phyloP scores from a whole-genome alignment of 371 early-diverging fungal genomes.

The Syncephalastrum monosporum region DNA sequence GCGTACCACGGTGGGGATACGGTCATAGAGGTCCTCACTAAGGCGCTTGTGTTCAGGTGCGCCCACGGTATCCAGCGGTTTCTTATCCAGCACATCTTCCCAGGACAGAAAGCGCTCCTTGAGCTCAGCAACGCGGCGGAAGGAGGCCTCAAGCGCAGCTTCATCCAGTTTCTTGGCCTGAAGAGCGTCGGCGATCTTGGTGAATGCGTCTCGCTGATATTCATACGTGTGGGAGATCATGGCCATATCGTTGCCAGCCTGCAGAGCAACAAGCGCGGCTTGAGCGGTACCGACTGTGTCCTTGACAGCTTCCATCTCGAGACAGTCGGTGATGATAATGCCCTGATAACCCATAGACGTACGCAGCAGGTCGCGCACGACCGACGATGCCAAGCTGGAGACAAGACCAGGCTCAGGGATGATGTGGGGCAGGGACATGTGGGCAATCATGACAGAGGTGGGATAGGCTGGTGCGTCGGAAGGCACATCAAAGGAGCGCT shows the following conservation, averaged over 20 bases:
- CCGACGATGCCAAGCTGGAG: constrained; percentile 36
- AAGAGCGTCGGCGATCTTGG: constrained; percentile 19
- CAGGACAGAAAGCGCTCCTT: constrained; percentile 39
- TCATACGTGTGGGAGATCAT: constrained; percentile 47
- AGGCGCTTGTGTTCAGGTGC: constrained; percentile 20
- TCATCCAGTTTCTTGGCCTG: constrained; percentile 7
- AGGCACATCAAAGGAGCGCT: constrained; percentile 16
- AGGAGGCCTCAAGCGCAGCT: constrained; percentile 19
- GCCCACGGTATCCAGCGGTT: constrained; percentile 19
- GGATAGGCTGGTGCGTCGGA: constrained; percentile 22
- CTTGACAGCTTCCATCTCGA: constrained; percentile 55
- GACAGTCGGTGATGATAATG: constrained; percentile 48
- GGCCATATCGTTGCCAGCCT: constrained; percentile 52
- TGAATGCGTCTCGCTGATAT: constrained; percentile 30
- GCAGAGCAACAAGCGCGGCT: constrained; percentile 38
- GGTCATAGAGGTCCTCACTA: constrained; percentile 33
- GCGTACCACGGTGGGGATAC: constrained; percentile 39
- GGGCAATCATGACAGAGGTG: constrained; percentile 48
- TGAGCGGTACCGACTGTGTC: constrained; percentile 34
- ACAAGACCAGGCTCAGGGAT: constrained; percentile 19
- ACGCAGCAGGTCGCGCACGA: constrained; percentile 38
- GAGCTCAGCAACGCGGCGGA: constrained; percentile 32
- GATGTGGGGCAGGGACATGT: constrained; percentile 43
- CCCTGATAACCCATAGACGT: constrained; percentile 38
- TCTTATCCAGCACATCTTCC: constrained; percentile 20